These are phyloP conservation scores for Xylariaceae sp. DNA, from an alignment of 2,329 filamentous ascomycete species.

Conservation along the genomic window DNA sequence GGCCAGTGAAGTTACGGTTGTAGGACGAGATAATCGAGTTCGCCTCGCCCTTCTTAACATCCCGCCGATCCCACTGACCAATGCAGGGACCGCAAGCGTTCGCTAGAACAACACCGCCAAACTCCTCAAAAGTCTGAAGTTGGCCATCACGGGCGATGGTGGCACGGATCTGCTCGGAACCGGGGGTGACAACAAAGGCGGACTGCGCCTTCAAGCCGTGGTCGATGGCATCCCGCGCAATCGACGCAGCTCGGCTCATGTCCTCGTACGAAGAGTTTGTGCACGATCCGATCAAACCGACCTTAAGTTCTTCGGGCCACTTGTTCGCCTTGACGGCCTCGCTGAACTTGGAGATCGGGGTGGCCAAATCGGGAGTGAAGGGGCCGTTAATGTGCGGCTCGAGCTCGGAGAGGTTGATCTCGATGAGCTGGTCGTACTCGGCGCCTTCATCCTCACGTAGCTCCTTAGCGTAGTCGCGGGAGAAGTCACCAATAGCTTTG, in stretches of 20 bases:
- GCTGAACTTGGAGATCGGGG: conserved; percentile 96
- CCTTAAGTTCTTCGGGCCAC: conserved; percentile 96
- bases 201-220: conserved; percentile 94
- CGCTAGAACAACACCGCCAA: conserved; percentile 90
- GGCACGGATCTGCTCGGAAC: conserved; percentile 94
- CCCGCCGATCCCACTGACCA: conserved; percentile 91
- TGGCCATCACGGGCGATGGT: conserved; percentile 91
- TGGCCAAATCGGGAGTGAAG: conserved; percentile 97
- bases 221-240: conserved; percentile 85
- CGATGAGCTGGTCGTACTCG: conserved; percentile 94
- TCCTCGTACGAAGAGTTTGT: conserved; percentile 88
- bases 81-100: conserved; percentile 95
- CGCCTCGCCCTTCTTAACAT: conserved; percentile 91
- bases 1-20: conserved; percentile 99
- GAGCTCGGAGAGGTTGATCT: conserved; percentile 92
- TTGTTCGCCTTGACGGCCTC: conserved; percentile 90
- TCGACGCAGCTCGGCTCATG: conserved; percentile 90
- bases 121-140: conserved; percentile 93
- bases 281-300: conserved; percentile 96
- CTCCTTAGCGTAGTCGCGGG: conserved; percentile 80
- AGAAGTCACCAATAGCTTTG: conserved; percentile 85
- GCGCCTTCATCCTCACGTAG: conserved; percentile 86
- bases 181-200: conserved; percentile 92
- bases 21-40: conserved; percentile 99
- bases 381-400: conserved; percentile 99